Conservation (phyloP, 1,139 yeast genomes). For the Petasospora fabianii region DNA sequence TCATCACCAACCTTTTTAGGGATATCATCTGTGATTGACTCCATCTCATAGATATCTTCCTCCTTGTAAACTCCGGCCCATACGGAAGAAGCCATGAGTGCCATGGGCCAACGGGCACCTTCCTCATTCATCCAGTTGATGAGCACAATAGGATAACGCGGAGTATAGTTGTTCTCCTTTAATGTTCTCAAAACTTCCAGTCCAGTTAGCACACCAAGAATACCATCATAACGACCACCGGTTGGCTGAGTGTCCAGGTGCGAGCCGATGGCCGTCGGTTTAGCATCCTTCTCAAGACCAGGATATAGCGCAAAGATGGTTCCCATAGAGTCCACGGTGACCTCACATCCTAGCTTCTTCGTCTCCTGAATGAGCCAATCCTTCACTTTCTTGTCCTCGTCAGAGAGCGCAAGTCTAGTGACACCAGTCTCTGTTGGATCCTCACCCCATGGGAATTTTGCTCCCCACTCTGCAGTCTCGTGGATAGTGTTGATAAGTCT, state of each 20-base stretch:
- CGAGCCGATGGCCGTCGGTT: conserved; percentile 69
- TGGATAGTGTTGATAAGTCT: conserved; percentile 56
- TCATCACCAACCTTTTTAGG: conserved; percentile 54
- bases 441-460: conserved; percentile 61
- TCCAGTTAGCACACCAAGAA: conserved; percentile 64
- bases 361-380: conserved; percentile 64
- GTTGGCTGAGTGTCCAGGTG: conserved; percentile 79
- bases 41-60: conserved; percentile 46
- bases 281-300: conserved; percentile 43
- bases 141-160: conserved; percentile 62
- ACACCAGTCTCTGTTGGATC: conserved; percentile 56
- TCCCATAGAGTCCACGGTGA: conserved; percentile 61
- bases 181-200: conserved; percentile 63
- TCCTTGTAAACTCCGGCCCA: conserved; percentile 54
- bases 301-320: conserved; percentile 64
- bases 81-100: conserved; percentile 62
- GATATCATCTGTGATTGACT: conserved; percentile 49
- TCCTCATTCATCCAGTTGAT: conserved; percentile 77
- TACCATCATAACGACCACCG: conserved; percentile 74
- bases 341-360: conserved; percentile 49
- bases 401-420: conserved; percentile 57
- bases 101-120: conserved; percentile 70
- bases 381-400: conserved; percentile 60
- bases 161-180: conserved; percentile 52
- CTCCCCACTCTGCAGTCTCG: conserved; percentile 60